Evolutionary conservation across 2,329 filamentous ascomycete species (phyloP), one percentile per base, ranked within the genome.

Genomic region (Colletotrichum sp.): DNA sequence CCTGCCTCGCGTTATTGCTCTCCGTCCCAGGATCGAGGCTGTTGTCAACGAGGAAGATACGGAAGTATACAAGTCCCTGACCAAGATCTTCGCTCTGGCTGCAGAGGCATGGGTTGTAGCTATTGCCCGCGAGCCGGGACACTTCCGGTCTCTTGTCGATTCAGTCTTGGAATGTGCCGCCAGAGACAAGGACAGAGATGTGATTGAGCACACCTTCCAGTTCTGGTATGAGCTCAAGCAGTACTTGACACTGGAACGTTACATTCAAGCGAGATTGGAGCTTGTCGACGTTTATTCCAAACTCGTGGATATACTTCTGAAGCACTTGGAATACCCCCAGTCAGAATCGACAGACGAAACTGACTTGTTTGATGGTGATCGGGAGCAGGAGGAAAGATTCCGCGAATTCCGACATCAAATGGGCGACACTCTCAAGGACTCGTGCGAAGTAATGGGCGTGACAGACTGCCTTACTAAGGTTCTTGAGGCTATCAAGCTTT

Each of bases 151-250:
- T 13, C 89, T 99, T 7, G 96, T 99, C 13, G 96, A 98, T 81
- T 93, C 94, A 8, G 93, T 99, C 18, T 90, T 99, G n/a, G 96
- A 99, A 86, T 98, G 96, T 82, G 96, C 95, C 76, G 92, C 94
- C 13, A 91, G 94, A 79, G 97, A 99, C 84, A 93, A 93, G 83
- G 96, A 98, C 70, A 92, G 94, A 77, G 97, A 99, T 79, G 95
- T 96, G 6, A 96, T 99, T 78, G 95, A 95, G 70, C 93, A 97
- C 81, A 99, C 98, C 0, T 99, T 99, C 85, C 93, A 92, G 79
- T 99, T 99, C 87, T 99, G 97, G 97, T 99, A 98, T 83, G 97
- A 99, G 83, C 90, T 99, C 63, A 99, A 99, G 88, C 96, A 98
- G 83, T 98, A 98, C 83, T 89, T 99, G 64, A 96, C 96, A 3